Base-by-base conservation (phyloP, 2,329 filamentous ascomycete species). In the Fusarium brevicatenulatum region DNA sequence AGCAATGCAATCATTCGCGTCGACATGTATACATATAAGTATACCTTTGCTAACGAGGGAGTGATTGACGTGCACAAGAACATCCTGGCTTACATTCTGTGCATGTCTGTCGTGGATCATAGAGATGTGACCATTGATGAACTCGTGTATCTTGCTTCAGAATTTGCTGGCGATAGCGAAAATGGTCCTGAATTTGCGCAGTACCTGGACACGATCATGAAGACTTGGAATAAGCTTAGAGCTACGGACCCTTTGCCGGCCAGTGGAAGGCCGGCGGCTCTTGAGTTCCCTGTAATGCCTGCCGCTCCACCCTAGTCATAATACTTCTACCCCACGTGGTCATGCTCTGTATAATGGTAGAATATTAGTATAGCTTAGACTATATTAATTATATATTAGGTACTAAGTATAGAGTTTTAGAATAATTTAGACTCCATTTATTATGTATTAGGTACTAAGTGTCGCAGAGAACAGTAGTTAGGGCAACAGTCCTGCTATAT, bases 401-500 rank as follows among this genome's bases (percentile, higher is more conserved):
- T 7, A 34, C 32, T 34, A 13, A 34, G 32, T 13, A 5, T 34
- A 34, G 32, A 34, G 32, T 7, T 5, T 34, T 2, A 34, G 5
- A 6, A 34, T 15, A 0, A 15, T 15, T 34, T 34, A 15, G 32
- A 34, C 5, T 34, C 15, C 2, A 34, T 15, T 34, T 34, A 15
- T 34, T 13, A 34, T 1, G 5, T 7, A 34, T 15, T 15, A 34
- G 32, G 32, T 7, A 34, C 32, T 34, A 13, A 34, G 5, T 13
- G 1, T 32, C 6, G 4, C n/a, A n/a, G n/a, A n/a, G n/a, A n/a
- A n/a, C n/a, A 32, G 12, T 32, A 1, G 32, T 13, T 4, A 32
- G 32, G 32, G 15, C 32, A 34, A 34, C 12, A 15, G 32, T 15
- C 32, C 32, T 34, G 32, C 32, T 34, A 5, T 34, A 5, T 15